phyloP scores from a whole-genome alignment of 352 stramenopile genomes.

The Pythium phragmiticola region DNA sequence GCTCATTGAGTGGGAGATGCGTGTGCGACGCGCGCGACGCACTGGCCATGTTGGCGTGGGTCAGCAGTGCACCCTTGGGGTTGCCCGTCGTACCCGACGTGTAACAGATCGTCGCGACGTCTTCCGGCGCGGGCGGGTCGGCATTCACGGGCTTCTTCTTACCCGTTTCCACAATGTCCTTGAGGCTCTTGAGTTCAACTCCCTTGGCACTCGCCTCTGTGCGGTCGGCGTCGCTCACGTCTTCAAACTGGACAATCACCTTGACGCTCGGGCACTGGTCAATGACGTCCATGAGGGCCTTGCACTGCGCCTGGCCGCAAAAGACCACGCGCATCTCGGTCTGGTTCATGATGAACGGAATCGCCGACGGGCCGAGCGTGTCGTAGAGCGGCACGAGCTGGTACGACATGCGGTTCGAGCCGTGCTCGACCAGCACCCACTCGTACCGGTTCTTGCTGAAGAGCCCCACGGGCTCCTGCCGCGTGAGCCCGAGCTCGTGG shows the following conservation, averaged over 20 bases:
- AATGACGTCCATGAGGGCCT: conserved; percentile 47
- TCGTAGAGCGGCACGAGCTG: conserved; percentile 80
- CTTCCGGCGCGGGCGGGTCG: conserved; percentile 46
- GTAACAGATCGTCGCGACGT: conserved; percentile 93
- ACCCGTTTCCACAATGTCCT: conserved; percentile 36
- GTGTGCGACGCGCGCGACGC: conserved; percentile 33
- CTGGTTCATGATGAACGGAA: conserved; percentile 80
- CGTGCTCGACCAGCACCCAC: conserved; percentile 67
- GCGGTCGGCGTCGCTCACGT: conserved; percentile 38
- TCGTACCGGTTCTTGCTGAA: conserved; percentile 76
- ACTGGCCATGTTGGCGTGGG: conserved; percentile 49
- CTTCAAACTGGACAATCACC: conserved; percentile 55
- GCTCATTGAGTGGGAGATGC: conserved; percentile 28
- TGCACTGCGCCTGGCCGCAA: conserved; percentile 56
- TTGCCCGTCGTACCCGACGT: conserved; percentile 73
- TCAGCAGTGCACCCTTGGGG: conserved; percentile 70
- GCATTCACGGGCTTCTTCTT: conserved; percentile 44
- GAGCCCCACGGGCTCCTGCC: conserved; percentile 57
- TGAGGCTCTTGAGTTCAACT: conserved; percentile 43
- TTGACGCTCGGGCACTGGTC: conserved; percentile 49
- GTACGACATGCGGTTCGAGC: conserved; percentile 65
- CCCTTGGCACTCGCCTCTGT: conserved; percentile 32
- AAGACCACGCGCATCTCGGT: conserved; percentile 72
- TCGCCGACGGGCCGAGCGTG: conserved; percentile 60
- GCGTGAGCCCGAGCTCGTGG: conserved; percentile 31